phyloP scores from a whole-genome alignment of 1,284 basidiomycete species.

The Rhodotorula sp. region DNA sequence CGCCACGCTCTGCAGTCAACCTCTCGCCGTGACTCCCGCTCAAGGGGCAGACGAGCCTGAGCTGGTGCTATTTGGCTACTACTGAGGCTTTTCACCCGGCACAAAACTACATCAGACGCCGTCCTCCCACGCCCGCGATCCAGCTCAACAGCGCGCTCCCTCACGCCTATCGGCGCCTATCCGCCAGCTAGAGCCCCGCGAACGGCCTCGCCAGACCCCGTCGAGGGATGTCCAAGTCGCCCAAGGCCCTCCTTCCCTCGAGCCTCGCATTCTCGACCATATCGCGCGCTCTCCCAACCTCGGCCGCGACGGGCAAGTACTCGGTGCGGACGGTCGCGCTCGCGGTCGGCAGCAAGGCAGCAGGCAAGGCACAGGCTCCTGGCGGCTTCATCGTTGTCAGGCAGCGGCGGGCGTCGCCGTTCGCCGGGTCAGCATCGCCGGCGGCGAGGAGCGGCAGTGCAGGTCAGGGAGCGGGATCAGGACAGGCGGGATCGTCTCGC shows the following conservation, averaged over 20 bases:
- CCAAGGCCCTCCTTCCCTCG: slow-evolving; percentile 33
- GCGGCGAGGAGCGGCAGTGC: neutral
- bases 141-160: no score
- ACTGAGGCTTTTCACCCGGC: no score
- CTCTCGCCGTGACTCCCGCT: no score
- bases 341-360: neutral
- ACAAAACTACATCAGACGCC: no score
- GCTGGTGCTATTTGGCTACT: no score
- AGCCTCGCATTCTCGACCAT: slow-evolving; percentile 31
- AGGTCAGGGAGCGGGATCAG: neutral
- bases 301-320: neutral
- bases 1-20: no score
- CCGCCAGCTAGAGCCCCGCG: no score
- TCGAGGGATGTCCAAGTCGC: slow-evolving; percentile 17
- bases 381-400: slow-evolving; percentile 12
- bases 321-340: neutral
- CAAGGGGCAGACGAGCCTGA: no score
- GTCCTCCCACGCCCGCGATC: no score
- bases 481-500: neutral
- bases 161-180: no score
- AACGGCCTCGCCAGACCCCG: neutral
- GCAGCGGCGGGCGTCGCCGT: slow-evolving; percentile 1
- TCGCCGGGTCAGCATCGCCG: neutral
- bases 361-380: neutral
- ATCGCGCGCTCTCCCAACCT: slow-evolving; percentile 19